A percentile compares a stretch with the other conserved stretches of the same genome.
Conservation (phyloP, 169 alveolate species). For the Eimeria zaria region DNA sequence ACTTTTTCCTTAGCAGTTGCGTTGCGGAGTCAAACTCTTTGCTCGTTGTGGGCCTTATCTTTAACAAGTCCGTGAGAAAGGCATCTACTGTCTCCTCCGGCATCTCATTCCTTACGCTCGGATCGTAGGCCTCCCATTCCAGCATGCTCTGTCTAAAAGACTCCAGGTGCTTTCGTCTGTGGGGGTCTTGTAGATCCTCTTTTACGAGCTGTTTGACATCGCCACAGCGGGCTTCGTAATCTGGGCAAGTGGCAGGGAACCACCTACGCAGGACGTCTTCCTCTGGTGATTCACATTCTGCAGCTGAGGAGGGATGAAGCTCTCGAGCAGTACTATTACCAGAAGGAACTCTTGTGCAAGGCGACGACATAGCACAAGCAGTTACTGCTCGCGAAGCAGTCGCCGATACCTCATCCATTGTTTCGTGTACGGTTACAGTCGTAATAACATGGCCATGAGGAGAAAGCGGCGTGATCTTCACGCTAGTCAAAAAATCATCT, state of each 20-base stretch:
- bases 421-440: background rate
- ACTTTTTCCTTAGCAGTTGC: conserved; percentile 83
- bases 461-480: background rate
- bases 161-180: conserved; percentile 88
- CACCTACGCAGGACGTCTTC: conserved; percentile 36
- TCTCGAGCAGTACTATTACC: background rate
- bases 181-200: conserved; percentile 87
- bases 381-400: conserved; percentile 1
- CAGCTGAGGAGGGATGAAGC: background rate
- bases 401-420: background rate
- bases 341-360: background rate
- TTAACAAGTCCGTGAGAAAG: conserved; percentile 85
- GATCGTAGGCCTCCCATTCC: conserved; percentile 89
- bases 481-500: background rate
- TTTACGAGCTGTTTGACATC: conserved; percentile 85
- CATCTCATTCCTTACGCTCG: conserved; percentile 74
- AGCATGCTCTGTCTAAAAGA: conserved; percentile 87
- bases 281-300: background rate
- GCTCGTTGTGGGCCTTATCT: conserved; percentile 78
- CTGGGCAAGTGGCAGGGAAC: conserved; percentile 89
- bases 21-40: conserved; percentile 84
- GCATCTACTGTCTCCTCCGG: conserved; percentile 74
- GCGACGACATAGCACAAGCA: background rate
- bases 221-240: conserved; percentile 87
- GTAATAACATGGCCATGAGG: background rate